These are phyloP conservation scores for Hymenoscyphus fructigenus DNA, from an alignment of 2,329 filamentous ascomycete species.

Conservation along the genomic window DNA sequence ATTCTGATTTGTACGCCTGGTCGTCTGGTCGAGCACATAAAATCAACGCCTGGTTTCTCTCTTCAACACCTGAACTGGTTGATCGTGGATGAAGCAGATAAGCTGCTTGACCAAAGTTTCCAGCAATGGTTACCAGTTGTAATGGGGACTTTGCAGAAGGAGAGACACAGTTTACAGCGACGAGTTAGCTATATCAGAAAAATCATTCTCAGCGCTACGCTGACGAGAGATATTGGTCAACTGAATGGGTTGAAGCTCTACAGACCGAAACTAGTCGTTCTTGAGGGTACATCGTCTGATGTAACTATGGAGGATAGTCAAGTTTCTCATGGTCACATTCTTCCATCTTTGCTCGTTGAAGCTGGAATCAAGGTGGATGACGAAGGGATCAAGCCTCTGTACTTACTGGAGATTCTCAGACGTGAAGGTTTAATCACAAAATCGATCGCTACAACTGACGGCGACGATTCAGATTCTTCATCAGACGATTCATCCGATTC, in stretches of 20 bases:
- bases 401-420: conserved; percentile 74
- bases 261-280: conserved; percentile 72
- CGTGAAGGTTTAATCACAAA: conserved; percentile 48
- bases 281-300: conserved; percentile 52
- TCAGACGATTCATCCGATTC: conserved; percentile 29
- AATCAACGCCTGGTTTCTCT: conserved; percentile 77
- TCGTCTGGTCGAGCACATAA: conserved; percentile 85
- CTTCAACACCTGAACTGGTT: conserved; percentile 81
- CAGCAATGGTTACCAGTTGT: conserved; percentile 83
- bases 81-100: conserved; percentile 91
- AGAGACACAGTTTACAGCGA: conserved; percentile 17
- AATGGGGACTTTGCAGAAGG: conserved; percentile 52
- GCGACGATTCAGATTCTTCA: conserved; percentile 24
- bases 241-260: conserved; percentile 70
- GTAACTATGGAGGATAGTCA: conserved; percentile 28
- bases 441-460: conserved; percentile 6
- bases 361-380: conserved; percentile 67
- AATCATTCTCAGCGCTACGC: conserved; percentile 85
- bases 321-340: conserved; percentile 49
- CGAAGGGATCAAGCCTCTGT: conserved; percentile 73
- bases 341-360: conserved; percentile 66
- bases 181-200: conserved; percentile 59
- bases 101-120: conserved; percentile 85
- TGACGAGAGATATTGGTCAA: conserved; percentile 83
- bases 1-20: conserved; percentile 90